Conservation (phyloP, 257 asterid species). For the Solanum appendiculatum region DNA sequence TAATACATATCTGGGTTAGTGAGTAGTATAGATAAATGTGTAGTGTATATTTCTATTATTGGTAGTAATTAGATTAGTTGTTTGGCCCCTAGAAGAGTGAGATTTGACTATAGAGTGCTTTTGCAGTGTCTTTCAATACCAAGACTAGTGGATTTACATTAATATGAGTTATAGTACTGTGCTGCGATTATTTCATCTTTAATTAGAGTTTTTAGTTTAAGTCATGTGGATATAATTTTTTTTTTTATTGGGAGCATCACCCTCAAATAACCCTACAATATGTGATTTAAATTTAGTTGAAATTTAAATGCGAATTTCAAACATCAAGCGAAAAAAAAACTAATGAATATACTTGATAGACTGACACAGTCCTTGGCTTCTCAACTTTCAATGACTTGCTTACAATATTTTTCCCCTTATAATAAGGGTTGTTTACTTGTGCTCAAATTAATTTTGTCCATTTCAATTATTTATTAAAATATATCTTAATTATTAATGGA, state of each 20-base stretch:
- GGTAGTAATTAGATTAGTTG: background rate
- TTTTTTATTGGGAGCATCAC: rapidly evolving
- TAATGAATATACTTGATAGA: background rate
- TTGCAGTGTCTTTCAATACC: conserved; percentile 15
- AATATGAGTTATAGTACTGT: rapidly evolving
- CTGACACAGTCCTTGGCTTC: background rate
- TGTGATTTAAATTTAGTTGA: no score
- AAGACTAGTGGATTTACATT: background rate
- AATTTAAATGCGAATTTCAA: no score
- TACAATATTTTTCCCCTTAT: background rate
- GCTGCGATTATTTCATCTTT: no score
- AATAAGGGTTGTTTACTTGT: no score
- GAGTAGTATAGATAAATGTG: background rate
- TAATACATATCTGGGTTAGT: background rate
- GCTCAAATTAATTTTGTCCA: background rate
- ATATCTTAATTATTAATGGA: no score
- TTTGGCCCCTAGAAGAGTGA: background rate
- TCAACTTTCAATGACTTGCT: background rate
- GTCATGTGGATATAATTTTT: rapidly evolving
- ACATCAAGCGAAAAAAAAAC: no score
- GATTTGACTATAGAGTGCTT: conserved; percentile 1
- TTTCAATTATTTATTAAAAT: no score
- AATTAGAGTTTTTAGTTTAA: no score
- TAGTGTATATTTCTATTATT: background rate
- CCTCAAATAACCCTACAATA: rapidly evolving